Evolutionary conservation across 768 basidiomycete genomes (phyloP), one percentile per base, ranked within the genome.

Genomic region (Boletus reticulatus): DNA sequence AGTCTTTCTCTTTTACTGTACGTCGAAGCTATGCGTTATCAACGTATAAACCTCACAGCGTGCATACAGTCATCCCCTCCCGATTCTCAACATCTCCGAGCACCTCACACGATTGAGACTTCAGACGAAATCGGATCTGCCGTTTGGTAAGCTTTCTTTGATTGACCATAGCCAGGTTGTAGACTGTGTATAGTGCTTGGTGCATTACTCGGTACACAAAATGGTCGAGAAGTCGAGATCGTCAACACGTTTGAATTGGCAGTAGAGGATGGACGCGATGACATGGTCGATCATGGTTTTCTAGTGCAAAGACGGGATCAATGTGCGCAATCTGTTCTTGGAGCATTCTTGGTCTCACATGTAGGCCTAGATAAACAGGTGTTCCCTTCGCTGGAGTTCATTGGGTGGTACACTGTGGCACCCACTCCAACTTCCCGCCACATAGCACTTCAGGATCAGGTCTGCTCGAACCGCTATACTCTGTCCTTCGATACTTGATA

Each of bases 331-430:
- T 14, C 55, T 43, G 22, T 44, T 45, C 27, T 53, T 37, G 14
- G 37, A 43, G 13, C 29, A 27, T 52, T 31, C 46, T 46, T 48
- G 53, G 20, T 32, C 58, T 52, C 43, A 61, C 20, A 34, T 46
- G 52, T 53, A 19, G 17, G 32, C 50, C 43, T 71, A 98, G 96
- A 94, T 79, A 96, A 96, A 72, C 94, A 97, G 74, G 96, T 98
- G 20, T 98, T 99, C 71, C 97, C 97, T 12, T 94, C 94, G 1
- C 80, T 98, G 34, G 97, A 98, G 67, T 88, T 99, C 67, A 90
- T 99, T 48, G 97, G 97, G 9, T 99, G 97, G 97, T 99, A 99
- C 73, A 91, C 90, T 0, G 86, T 95, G 43, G 87, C 92, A 16
- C 69, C 80, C n/a, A 75, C 77, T 12, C 93, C 93, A 0, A 86